phyloP scores from a whole-genome alignment of 179 eudicot species.

The Corrigiola litoralis region DNA sequence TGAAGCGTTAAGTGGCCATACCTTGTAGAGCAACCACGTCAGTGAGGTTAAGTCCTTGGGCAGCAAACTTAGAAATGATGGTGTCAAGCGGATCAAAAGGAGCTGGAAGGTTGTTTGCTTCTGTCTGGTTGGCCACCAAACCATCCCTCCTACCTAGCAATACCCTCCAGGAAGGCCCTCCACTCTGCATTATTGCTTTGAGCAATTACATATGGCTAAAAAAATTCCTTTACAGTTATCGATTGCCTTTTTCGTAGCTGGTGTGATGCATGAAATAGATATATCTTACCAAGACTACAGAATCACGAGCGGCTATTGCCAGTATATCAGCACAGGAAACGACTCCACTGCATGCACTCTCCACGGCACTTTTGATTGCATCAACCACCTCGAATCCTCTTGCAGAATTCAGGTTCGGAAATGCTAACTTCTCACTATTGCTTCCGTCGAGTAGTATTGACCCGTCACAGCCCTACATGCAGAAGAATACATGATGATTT shows the following conservation, averaged over 20 bases:
- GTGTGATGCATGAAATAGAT: no score
- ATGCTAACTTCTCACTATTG: slow-evolving; percentile 61
- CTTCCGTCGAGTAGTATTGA: slow-evolving; percentile 67
- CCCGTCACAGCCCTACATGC: slow-evolving; percentile 71
- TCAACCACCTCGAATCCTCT: slow-evolving; percentile 84
- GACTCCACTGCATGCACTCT: slow-evolving; percentile 57
- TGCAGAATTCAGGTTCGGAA: slow-evolving; percentile 53
- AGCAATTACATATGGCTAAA: background rate
- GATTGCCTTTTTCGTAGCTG: no score
- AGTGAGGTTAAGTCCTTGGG: slow-evolving; percentile 57
- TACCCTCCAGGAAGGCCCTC: slow-evolving; percentile 69
- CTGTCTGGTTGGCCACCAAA: slow-evolving; percentile 60
- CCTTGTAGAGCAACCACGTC: slow-evolving; percentile 80
- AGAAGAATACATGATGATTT: background rate
- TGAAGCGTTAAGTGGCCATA: background rate
- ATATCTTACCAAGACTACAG: slow-evolving; percentile 56
- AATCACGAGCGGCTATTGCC: slow-evolving; percentile 76
- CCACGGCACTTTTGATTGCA: slow-evolving; percentile 63
- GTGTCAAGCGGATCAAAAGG: slow-evolving; percentile 47
- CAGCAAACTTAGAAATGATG: slow-evolving; percentile 49
- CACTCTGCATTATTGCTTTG: slow-evolving; percentile 47
- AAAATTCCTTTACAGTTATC: background rate
- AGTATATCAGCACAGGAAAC: slow-evolving; percentile 87
- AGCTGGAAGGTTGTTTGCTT: slow-evolving; percentile 59
- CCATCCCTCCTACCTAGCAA: slow-evolving; percentile 82